phyloP scores from a whole-genome alignment of 768 basidiomycete genomes.

The Boletus eberwhitei region DNA sequence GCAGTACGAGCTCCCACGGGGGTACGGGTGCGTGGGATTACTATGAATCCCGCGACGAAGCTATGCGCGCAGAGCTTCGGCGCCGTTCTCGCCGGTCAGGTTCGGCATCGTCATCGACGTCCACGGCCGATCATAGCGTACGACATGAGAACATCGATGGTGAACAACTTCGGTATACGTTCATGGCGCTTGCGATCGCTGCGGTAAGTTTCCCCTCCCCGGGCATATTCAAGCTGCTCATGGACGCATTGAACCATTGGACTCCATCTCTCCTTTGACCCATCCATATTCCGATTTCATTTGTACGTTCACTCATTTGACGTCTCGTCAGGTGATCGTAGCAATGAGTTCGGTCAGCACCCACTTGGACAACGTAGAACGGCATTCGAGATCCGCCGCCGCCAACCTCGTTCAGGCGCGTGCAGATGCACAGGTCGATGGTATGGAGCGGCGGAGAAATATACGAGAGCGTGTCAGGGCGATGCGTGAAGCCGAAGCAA shows the following conservation, averaged over 20 bases:
- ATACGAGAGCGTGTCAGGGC: constrained; percentile 47
- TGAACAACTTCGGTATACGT: constrained; percentile 8
- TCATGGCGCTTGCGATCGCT: constrained; percentile 10
- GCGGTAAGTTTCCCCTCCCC: constrained; percentile 10
- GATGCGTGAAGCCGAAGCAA: constrained; percentile 23
- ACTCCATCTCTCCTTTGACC: not conserved
- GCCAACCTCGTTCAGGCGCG: constrained; percentile 59
- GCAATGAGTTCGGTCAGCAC: constrained; percentile 12
- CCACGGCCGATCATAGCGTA: not conserved
- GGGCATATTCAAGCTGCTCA: not conserved
- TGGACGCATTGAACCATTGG: not conserved
- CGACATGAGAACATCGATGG: not conserved
- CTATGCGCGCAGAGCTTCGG: constrained; percentile 50
- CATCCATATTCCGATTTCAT: not conserved
- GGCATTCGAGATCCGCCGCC: constrained; percentile 48
- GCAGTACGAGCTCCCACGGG: not conserved
- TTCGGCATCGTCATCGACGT: constrained; percentile 25
- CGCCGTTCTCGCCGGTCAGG: constrained; percentile 36
- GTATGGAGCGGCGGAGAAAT: constrained; percentile 49
- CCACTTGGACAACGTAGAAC: constrained; percentile 36
- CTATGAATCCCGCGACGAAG: constrained; percentile 31
- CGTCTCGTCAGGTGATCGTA: constrained; percentile 2
- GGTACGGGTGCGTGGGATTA: not conserved
- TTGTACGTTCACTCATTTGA: not conserved
- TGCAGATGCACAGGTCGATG: constrained; percentile 51